Evolutionary conservation across 2,329 filamentous ascomycete genomes (phyloP).

Genomic region (Allantophomopsis cytisporea): DNA sequence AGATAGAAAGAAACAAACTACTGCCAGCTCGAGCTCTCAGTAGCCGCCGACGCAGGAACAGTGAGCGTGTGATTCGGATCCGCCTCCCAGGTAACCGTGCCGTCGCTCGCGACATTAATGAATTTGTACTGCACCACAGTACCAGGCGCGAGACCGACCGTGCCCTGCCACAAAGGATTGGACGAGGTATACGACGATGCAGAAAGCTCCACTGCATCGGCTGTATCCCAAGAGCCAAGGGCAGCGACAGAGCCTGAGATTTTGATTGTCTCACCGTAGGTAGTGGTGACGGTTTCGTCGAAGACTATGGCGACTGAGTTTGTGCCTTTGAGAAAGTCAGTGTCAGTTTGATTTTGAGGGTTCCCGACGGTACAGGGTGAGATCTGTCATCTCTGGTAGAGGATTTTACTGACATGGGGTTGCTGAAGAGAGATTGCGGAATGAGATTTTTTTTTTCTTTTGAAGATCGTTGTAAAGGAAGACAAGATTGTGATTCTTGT

Average conservation of each 20-base stretch:
- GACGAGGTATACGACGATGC: conserved; percentile 41
- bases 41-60: conserved; percentile 12
- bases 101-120: conserved; percentile 40
- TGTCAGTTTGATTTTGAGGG: no score
- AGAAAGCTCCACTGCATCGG: conserved; percentile 38
- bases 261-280: conserved; percentile 50
- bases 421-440: no score
- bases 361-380: no score
- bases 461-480: no score
- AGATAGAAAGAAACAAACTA: no score
- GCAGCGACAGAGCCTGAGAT: conserved; percentile 43
- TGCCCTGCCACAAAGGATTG: conserved; percentile 48
- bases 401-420: background rate
- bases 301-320: conserved; percentile 44
- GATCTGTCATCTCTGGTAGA: no score
- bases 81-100: conserved; percentile 48
- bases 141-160: conserved; percentile 40
- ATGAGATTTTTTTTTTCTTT: no score
- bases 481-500: no score
- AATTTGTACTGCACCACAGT: conserved; percentile 54
- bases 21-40: conserved; percentile 8
- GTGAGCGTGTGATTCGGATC: conserved; percentile 25
- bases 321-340: no score
- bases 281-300: conserved; percentile 40
- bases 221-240: conserved; percentile 49